phyloP scores from a whole-genome alignment of 352 stramenopile genomes.

The Phytophthora multivora region DNA sequence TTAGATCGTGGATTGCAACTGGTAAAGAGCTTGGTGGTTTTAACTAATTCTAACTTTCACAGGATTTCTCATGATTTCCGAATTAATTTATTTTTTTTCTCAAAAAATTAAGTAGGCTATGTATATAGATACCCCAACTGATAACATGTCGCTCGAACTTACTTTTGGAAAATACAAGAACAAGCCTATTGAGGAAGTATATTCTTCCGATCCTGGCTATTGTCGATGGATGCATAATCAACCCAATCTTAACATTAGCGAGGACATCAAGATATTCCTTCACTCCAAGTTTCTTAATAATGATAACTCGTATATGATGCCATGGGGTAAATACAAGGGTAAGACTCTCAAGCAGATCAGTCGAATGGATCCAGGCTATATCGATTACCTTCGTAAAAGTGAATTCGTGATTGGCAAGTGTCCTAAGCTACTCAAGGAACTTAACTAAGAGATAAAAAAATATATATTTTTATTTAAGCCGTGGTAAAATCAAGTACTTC shows the following conservation, averaged over 20 bases:
- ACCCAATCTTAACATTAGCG: background rate
- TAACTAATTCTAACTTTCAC: too few relatives aligned
- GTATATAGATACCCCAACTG: slow-evolving; percentile 22
- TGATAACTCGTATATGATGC: background rate
- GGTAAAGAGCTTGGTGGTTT: too few relatives aligned
- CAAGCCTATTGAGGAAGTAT: slow-evolving; percentile 14
- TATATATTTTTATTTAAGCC: too few relatives aligned
- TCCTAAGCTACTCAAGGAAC: slow-evolving; percentile 17
- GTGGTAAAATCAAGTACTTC: background rate
- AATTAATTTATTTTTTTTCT: slow-evolving; percentile 11
- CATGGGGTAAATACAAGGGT: background rate
- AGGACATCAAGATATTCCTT: background rate
- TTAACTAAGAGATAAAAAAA: slow-evolving; percentile 19
- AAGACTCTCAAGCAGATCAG: background rate
- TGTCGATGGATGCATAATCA: slow-evolving; percentile 8
- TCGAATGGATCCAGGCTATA: slow-evolving; percentile 12
- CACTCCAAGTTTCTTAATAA: background rate
- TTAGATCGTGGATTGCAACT: too few relatives aligned
- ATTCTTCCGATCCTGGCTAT: slow-evolving; percentile 17
- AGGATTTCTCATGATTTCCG: too few relatives aligned
- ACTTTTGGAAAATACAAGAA: slow-evolving; percentile 32
- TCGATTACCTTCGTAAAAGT: slow-evolving; percentile 13
- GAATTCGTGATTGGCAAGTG: slow-evolving; percentile 29
- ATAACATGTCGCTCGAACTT: slow-evolving; percentile 23
- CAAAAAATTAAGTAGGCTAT: slow-evolving; percentile 13